Percentiles rank a stretch among this genome's conserved stretches.
These are phyloP conservation scores for Chlamydomonas schloesseri DNA, from an alignment of 139 green algal species.

Conservation along the genomic window DNA sequence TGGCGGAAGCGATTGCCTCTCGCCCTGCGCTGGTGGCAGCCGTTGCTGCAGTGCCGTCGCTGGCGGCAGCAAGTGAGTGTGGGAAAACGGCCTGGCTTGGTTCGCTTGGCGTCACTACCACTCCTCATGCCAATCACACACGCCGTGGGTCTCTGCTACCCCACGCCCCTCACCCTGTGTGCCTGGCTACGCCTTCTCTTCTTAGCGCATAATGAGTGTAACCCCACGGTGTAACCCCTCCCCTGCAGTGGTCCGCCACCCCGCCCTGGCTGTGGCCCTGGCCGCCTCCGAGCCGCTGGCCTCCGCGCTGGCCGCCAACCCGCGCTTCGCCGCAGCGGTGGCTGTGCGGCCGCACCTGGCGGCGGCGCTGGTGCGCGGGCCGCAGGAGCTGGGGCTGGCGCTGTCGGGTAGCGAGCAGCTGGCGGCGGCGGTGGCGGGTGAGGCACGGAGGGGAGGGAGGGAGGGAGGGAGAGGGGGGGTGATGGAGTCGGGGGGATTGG, in stretches of 20 bases:
- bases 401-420: constrained; percentile 5
- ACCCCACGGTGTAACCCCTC: neutral
- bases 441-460: too few species aligned
- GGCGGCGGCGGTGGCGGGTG: constrained; percentile 16
- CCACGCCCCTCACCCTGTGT: too few species aligned
- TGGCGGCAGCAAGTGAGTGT: neutral
- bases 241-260: neutral
- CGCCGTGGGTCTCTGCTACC: too few species aligned
- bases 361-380: neutral
- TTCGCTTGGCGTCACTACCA: too few species aligned
- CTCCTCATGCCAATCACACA: too few species aligned
- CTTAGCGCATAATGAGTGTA: neutral
- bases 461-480: neutral
- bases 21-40: neutral
- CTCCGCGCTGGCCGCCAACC: neutral
- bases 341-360: neutral
- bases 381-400: neutral
- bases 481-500: neutral
- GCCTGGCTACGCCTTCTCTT: too few species aligned
- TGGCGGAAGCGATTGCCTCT: neutral
- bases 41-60: neutral
- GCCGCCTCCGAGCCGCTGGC: neutral
- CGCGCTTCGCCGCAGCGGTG: neutral
- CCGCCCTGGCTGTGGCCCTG: neutral
- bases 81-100: too few species aligned